These are phyloP conservation scores for Dioszegia crocea DNA, from an alignment of 768 basidiomycete species.

Conservation along the genomic window DNA sequence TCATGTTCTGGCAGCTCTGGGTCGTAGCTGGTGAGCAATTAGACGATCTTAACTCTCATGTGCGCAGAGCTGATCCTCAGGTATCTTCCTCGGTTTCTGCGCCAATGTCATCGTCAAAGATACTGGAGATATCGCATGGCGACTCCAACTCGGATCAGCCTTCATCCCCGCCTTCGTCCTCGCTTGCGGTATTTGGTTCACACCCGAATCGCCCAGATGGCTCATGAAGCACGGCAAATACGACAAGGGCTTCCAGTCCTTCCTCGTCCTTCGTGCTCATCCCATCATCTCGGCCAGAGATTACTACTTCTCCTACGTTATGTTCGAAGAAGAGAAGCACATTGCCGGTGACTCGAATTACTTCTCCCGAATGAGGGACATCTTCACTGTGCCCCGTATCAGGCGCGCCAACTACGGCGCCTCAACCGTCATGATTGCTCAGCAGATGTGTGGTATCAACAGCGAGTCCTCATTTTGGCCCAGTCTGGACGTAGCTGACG, in stretches of 20 bases:
- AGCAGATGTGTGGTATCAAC: slow-evolving; percentile 50
- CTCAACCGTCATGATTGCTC: slow-evolving; percentile 51
- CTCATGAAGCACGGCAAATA: slow-evolving; percentile 51
- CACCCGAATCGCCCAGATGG: slow-evolving; percentile 51
- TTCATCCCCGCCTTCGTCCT: slow-evolving; percentile 43
- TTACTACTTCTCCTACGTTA: slow-evolving; percentile 51
- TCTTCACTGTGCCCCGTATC: slow-evolving; percentile 52
- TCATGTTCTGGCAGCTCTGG: slow-evolving; percentile 76
- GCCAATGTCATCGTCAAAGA: slow-evolving; percentile 50
- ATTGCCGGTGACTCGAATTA: slow-evolving; percentile 42
- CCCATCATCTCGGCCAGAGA: slow-evolving; percentile 53
- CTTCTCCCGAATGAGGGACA: slow-evolving; percentile 49
- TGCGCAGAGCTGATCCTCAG: slow-evolving; percentile 20
- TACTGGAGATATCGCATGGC: slow-evolving; percentile 50
- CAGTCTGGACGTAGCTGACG: slow-evolving; percentile 14
- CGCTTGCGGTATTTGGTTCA: slow-evolving; percentile 42
- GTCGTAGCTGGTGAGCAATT: slow-evolving; percentile 21
- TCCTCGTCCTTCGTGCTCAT: slow-evolving; percentile 47
- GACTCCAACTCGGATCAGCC: slow-evolving; percentile 52
- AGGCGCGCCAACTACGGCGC: slow-evolving; percentile 51
- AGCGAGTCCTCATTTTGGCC: slow-evolving; percentile 19
- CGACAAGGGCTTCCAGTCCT: slow-evolving; percentile 49
- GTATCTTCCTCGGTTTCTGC: slow-evolving; percentile 50
- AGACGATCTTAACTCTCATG: too few relatives aligned
- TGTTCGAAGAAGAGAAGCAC: slow-evolving; percentile 47